Evolutionary conservation across 2,329 filamentous ascomycete genomes (phyloP).

Genomic region (Stagonosporopsis tanaceti): DNA sequence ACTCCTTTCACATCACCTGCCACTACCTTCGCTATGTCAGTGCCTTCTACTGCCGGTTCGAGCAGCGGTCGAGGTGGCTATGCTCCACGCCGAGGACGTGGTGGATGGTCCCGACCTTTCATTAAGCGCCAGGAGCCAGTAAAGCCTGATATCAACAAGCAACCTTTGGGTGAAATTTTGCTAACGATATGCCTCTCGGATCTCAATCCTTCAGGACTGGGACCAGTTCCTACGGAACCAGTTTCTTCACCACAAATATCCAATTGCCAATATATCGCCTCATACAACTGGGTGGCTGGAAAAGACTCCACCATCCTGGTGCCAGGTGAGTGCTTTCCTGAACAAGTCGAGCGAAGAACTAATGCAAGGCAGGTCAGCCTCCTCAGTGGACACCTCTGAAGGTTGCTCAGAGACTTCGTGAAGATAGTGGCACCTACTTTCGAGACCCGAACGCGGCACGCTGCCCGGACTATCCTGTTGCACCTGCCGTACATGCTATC

Average conservation of each 20-base stretch:
- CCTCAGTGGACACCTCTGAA: conserved; percentile 59
- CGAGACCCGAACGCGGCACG: conserved; percentile 64
- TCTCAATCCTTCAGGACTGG: conserved; percentile 4
- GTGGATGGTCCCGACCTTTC: conserved; percentile 22
- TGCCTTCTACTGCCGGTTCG: conserved; percentile 5
- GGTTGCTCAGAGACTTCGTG: conserved; percentile 44
- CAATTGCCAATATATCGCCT: conserved; percentile 55
- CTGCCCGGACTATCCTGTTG: conserved; percentile 59
- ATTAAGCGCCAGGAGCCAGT: conserved; percentile 15
- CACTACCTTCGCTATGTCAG: neutral
- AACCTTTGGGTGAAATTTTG: conserved; percentile 44
- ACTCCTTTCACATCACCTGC: neutral
- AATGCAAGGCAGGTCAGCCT: conserved; percentile 54
- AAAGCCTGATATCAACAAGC: conserved; percentile 34
- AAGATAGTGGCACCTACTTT: conserved; percentile 61
- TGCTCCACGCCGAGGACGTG: conserved; percentile 33
- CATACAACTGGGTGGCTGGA: conserved; percentile 61
- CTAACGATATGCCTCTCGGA: conserved; percentile 25
- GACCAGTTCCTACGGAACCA: neutral
- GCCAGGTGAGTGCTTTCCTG: conserved; percentile 30
- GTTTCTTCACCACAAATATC: conserved; percentile 42
- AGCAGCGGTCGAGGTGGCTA: conserved; percentile 30
- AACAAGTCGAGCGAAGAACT: neutral
- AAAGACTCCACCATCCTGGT: conserved; percentile 49
- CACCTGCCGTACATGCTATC: conserved; percentile 58